phyloP scores from a whole-genome alignment of 768 basidiomycete species.

The Hypholoma fasciculare region DNA sequence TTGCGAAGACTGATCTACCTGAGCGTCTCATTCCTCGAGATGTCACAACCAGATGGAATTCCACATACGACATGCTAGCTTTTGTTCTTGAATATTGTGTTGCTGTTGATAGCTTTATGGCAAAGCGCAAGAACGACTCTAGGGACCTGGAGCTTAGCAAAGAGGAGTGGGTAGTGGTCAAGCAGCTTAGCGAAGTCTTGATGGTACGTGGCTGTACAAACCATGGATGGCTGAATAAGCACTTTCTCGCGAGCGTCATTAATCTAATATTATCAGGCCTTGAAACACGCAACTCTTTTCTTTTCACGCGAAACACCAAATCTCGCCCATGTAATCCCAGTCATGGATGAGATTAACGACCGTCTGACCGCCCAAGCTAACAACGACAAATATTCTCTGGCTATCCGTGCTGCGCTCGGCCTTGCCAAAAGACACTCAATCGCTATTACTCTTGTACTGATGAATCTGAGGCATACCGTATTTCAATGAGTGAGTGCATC shows the following conservation, averaged over 20 bases:
- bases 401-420: slow-evolving; percentile 24
- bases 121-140: slow-evolving; percentile 17
- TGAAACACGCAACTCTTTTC: slow-evolving; percentile 21
- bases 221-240: background rate
- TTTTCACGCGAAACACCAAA: slow-evolving; percentile 16
- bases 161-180: slow-evolving; percentile 31
- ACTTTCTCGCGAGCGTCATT: background rate
- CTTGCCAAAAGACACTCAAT: slow-evolving; percentile 22
- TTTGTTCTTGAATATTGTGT: slow-evolving; percentile 25
- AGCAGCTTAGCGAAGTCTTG: slow-evolving; percentile 27
- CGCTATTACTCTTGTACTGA: slow-evolving; percentile 25
- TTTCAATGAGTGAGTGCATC: slow-evolving; percentile 23
- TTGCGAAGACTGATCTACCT: slow-evolving; percentile 4
- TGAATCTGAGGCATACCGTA: slow-evolving; percentile 17
- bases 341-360: slow-evolving; percentile 14
- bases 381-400: background rate
- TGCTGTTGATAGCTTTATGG: slow-evolving; percentile 25
- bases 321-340: slow-evolving; percentile 12
- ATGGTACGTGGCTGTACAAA: slow-evolving; percentile 19
- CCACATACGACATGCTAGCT: slow-evolving; percentile 35
- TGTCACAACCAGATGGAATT: slow-evolving; percentile 40
- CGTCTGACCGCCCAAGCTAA: background rate
- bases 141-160: slow-evolving; percentile 20
- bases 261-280: background rate
- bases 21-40: slow-evolving; percentile 22